Evolutionary conservation across 345 rosid species (phyloP).

Genomic region (Camelina hispida): DNA sequence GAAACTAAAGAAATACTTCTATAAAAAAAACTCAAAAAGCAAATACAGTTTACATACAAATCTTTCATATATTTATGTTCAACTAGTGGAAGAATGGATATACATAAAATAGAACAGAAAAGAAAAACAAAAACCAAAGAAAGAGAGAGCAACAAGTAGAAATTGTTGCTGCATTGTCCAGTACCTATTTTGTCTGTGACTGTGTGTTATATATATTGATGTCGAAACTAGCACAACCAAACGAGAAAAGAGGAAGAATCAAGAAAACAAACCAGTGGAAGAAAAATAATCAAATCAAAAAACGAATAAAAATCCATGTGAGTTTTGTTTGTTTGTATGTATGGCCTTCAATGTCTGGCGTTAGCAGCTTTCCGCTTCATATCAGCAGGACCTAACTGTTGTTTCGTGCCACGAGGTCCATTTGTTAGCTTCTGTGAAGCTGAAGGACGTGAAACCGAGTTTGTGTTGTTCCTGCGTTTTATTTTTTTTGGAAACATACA

Average conservation of each 20-base stretch:
- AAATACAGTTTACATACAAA: constrained; percentile 30
- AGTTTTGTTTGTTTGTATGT: constrained; percentile 43
- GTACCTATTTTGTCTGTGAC: constrained; percentile 35
- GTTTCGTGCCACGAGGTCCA: constrained; percentile 62
- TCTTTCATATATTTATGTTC: constrained; percentile 36
- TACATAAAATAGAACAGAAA: constrained; percentile 18
- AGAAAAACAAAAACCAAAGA: constrained; percentile 21
- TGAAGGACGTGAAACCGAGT: constrained; percentile 60
- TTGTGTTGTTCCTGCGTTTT: constrained; percentile 57
- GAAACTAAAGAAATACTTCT: not conserved
- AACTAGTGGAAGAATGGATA: constrained; percentile 38
- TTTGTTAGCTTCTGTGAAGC: constrained; percentile 64
- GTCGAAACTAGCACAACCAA: constrained; percentile 33
- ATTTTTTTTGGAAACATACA: constrained; percentile 27
- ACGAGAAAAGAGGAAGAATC: constrained; percentile 28
- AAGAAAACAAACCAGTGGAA: constrained; percentile 31
- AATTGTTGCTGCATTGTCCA: constrained; percentile 34
- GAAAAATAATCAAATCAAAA: constrained; percentile 39
- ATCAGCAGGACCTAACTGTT: constrained; percentile 56
- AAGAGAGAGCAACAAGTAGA: constrained; percentile 28
- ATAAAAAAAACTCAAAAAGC: not conserved
- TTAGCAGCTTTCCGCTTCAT: constrained; percentile 68
- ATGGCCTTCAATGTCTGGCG: constrained; percentile 57
- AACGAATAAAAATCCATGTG: constrained; percentile 26
- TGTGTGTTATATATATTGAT: not conserved